Conservation (phyloP, 2,329 filamentous ascomycete species). For the Herpotrichia juniperi region DNA sequence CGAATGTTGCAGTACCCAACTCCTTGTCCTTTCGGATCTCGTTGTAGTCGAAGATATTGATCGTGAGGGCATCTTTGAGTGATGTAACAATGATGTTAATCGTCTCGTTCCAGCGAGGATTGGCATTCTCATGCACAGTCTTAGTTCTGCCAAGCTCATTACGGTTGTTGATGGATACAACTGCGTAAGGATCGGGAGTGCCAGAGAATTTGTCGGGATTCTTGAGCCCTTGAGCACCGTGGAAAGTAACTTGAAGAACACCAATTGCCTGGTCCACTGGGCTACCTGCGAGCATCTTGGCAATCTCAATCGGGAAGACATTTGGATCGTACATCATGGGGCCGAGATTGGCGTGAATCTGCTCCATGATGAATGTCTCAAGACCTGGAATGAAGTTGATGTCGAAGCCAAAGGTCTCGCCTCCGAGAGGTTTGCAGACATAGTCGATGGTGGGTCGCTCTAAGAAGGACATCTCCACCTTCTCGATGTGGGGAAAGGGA, state of each 20-base stretch:
- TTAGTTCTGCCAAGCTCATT: constrained; percentile 86
- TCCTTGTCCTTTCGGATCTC: constrained; percentile 97
- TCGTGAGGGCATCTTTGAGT: constrained; percentile 83
- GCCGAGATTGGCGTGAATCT: constrained; percentile 89
- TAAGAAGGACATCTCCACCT: constrained; percentile 92
- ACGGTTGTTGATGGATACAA: constrained; percentile 83
- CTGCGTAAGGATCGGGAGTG: constrained; percentile 87
- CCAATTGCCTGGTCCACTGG: constrained; percentile 95
- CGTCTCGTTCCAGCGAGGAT: constrained; percentile 95
- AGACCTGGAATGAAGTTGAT: constrained; percentile 99
- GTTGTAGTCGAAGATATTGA: constrained; percentile 90
- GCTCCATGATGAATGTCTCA: constrained; percentile 91
- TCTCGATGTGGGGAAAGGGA: constrained; percentile 93
- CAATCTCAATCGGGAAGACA: constrained; percentile 97
- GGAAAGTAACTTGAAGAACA: constrained; percentile 87
- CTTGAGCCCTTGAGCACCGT: constrained; percentile 90
- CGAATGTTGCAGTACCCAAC: constrained; percentile 84
- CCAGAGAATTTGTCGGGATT: constrained; percentile 94
- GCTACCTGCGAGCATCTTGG: constrained; percentile 95
- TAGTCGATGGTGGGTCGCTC: constrained; percentile 91
- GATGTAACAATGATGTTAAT: constrained; percentile 94
- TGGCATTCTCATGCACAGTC: constrained; percentile 80
- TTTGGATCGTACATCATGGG: constrained; percentile 99
- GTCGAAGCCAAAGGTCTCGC: constrained; percentile 94
- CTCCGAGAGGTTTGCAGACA: constrained; percentile 95